Base-by-base conservation (phyloP, 768 basidiomycete species). In the Leccinum sublutescens region DNA sequence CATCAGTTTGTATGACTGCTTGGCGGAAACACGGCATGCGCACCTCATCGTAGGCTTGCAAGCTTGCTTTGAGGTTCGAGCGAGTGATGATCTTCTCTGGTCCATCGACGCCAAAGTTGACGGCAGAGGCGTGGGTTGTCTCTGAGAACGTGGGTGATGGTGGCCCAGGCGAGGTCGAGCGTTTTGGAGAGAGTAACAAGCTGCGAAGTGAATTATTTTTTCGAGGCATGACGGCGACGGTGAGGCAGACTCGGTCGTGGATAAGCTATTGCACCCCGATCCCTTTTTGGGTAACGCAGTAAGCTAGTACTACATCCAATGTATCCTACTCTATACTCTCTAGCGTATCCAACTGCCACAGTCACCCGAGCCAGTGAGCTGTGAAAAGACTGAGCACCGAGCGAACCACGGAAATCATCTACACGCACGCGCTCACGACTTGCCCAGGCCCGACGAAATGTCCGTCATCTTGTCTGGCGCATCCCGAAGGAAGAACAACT, bases 61-160 rank as follows among this genome's bases (percentile, higher is more conserved):
- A 64, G 69, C 89, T 91, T 9, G 80, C 79, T 74, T 89, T 89
- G 71, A 94, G 79, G 75, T 94, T 83, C 15, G 84, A 78, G 45
- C 91, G 79, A 53, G 91, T 92, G 57, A 94, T 92, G 58, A 93
- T 87, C 80, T 90, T 92, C 63, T 84, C 79, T 43, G 89, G 89
- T 7, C 90, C 89, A 64, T 86, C 79, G 51, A 79, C 77, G 33
- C 90, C 89, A 72, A 91, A 88, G 71, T 88, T 84, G 77, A 91
- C 82, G 50, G 82, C 83, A 17, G 92, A 92, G 33, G 80, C 88
- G 68, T 90, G 84, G 10, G 93, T 94, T 23, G 83, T 78, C 19
- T 93, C 91, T 31, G 90, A 88, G 75, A 89, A 91, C 3, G 92
- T 91, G 54, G 92, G 92, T 25, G 92, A 94, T 2, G 90, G 89